phyloP scores from a whole-genome alignment of 2,329 filamentous ascomycete genomes.

The Penicillium sp. region DNA sequence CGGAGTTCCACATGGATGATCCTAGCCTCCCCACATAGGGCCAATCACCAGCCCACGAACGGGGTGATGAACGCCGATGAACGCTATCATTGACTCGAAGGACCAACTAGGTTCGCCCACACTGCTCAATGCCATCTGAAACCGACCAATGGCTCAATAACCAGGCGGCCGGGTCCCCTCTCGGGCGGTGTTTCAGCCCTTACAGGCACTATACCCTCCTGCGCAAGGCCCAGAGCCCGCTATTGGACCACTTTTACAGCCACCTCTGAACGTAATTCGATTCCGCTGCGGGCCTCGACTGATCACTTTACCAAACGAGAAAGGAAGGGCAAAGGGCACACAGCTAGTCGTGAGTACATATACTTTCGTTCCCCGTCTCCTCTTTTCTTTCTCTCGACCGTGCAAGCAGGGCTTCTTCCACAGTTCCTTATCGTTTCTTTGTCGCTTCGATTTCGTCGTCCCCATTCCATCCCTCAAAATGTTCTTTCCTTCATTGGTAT shows the following conservation, averaged over 20 bases:
- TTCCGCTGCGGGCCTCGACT: slow-evolving; percentile 7
- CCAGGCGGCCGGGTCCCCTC: not conserved
- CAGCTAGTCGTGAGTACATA: slow-evolving; percentile 4
- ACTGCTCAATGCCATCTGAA: slow-evolving; percentile 5
- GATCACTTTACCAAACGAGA: slow-evolving; percentile 5
- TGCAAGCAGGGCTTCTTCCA: slow-evolving; percentile 12
- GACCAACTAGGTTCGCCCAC: slow-evolving; percentile 1
- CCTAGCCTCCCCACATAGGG: not conserved
- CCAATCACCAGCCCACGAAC: slow-evolving; percentile 3
- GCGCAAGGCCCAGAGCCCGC: slow-evolving; percentile 7
- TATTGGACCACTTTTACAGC: slow-evolving; percentile 10
- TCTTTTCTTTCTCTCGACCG: slow-evolving; percentile 2
- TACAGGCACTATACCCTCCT: slow-evolving; percentile 2
- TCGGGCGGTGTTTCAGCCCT: slow-evolving; percentile 6
- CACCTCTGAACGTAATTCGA: slow-evolving; percentile 4
- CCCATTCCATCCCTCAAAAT: slow-evolving; percentile 4
- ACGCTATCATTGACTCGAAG: not conserved
- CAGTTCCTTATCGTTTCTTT: not conserved
- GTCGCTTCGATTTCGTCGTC: slow-evolving; percentile 3
- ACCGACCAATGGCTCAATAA: slow-evolving; percentile 3
- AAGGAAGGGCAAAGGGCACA: slow-evolving; percentile 4
- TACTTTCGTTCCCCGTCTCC: not conserved
- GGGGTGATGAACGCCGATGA: not conserved
- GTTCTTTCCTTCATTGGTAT: slow-evolving; percentile 12
- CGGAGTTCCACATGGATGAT: slow-evolving; percentile 8